Evolutionary conservation across 2,329 filamentous ascomycete genomes (phyloP).

Genomic region (Penicillium sp.): DNA sequence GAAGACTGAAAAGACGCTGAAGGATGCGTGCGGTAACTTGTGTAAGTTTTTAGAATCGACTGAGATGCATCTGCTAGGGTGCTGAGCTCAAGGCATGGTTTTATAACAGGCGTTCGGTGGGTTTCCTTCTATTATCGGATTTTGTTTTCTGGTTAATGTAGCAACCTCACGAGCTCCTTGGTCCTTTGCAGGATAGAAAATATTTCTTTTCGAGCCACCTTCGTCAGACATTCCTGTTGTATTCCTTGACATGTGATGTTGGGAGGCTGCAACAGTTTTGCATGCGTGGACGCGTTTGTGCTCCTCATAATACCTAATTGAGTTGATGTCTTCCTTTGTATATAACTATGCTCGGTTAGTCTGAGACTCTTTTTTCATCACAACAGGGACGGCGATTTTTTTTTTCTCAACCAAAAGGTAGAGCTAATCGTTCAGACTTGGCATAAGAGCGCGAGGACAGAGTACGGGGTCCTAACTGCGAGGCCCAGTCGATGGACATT

Average conservation of each 20-base stretch:
- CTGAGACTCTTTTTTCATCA: neutral
- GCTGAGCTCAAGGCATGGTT: neutral
- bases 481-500: neutral
- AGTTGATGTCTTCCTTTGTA: neutral
- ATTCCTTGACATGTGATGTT: neutral
- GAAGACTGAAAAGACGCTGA: constrained; percentile 44
- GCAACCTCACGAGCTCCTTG: neutral
- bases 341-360: neutral
- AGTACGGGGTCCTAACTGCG: neutral
- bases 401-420: neutral
- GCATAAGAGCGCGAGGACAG: neutral
- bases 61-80: constrained; percentile 30
- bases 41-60: constrained; percentile 44
- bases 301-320: constrained; percentile 4
- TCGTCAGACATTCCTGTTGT: neutral
- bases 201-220: neutral
- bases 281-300: neutral
- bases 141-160: constrained; percentile 3
- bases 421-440: neutral
- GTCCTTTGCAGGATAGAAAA: constrained; percentile 23
- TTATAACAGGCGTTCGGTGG: constrained; percentile 11
- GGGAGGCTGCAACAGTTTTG: neutral
- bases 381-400: neutral
- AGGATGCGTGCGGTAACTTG: constrained; percentile 44
- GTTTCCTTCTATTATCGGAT: constrained; percentile 12